phyloP scores from a whole-genome alignment of 2,329 filamentous ascomycete species.

The Sclerotinia glacialis region DNA sequence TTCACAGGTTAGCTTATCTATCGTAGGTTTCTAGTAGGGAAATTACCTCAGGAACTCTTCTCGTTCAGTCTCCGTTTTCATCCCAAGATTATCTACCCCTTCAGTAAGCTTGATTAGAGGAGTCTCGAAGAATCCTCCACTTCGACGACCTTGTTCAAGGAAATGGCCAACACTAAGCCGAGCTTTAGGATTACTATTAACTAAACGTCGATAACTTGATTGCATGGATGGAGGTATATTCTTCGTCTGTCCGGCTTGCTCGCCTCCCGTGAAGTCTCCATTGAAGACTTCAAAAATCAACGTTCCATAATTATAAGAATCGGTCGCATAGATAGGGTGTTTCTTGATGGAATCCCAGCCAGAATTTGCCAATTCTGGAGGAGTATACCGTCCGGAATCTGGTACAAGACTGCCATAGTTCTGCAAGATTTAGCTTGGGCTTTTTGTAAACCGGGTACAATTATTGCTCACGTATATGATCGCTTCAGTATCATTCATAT shows the following conservation, averaged over 20 bases:
- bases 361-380: constrained; percentile 78
- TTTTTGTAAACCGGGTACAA: not conserved
- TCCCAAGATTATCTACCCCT: constrained; percentile 85
- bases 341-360: constrained; percentile 93
- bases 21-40: not conserved
- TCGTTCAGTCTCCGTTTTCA: constrained; percentile 81
- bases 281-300: constrained; percentile 92
- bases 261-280: constrained; percentile 69
- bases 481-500: constrained; percentile 92
- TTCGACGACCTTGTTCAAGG: constrained; percentile 80
- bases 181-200: constrained; percentile 85
- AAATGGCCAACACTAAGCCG: constrained; percentile 82
- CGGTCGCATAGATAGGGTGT: constrained; percentile 74
- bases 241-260: constrained; percentile 83
- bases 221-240: constrained; percentile 86
- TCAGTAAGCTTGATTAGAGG: constrained; percentile 89
- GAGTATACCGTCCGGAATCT: constrained; percentile 77
- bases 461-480: constrained; percentile 68
- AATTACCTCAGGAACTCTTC: constrained; percentile 75
- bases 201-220: constrained; percentile 82
- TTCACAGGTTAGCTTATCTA: constrained; percentile 32
- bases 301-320: constrained; percentile 82
- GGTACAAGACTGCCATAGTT: constrained; percentile 85
- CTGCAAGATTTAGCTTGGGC: constrained; percentile 43
- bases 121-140: constrained; percentile 87